A percentile compares a stretch with the other conserved stretches of the same genome.
phyloP scores from a whole-genome alignment of 257 asterid species.

The Euphrasia confusa region DNA sequence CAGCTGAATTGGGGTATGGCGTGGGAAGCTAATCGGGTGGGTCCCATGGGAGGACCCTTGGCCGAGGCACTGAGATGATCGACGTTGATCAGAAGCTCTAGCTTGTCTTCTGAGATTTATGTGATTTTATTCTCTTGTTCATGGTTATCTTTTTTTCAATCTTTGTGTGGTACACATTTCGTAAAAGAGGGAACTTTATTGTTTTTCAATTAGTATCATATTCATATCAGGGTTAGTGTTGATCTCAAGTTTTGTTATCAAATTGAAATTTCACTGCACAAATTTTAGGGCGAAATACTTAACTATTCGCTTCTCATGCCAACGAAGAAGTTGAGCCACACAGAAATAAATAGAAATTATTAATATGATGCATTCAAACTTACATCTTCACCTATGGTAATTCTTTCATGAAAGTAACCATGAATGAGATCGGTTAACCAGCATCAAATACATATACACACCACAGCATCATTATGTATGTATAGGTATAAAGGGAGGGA shows the following conservation, averaged over 20 bases:
- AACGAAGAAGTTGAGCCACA: slow-evolving; percentile 2
- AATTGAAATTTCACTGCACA: too few relatives aligned
- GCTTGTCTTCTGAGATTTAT: not conserved
- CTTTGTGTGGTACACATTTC: not conserved
- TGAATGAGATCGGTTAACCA: slow-evolving; percentile 91
- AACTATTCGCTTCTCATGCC: not conserved
- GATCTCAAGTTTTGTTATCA: too few relatives aligned
- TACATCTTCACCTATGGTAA: slow-evolving; percentile 95
- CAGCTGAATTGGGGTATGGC: slow-evolving; percentile 35
- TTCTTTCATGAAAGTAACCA: slow-evolving; percentile 82
- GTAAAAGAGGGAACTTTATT: not conserved
- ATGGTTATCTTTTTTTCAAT: not conserved
- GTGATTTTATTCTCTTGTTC: slow-evolving; percentile 20
- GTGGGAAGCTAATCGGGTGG: slow-evolving; percentile 44
- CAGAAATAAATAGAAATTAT: not conserved
- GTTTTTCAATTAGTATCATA: too few relatives aligned
- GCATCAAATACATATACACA: slow-evolving; percentile 94
- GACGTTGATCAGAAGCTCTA: slow-evolving; percentile 27
- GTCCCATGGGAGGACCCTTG: slow-evolving; percentile 76
- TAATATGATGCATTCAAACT: slow-evolving; percentile 10
- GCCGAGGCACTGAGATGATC: slow-evolving; percentile 86
- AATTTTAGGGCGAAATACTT: not conserved
- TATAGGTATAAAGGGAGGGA: too few relatives aligned
- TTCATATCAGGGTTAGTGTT: too few relatives aligned
- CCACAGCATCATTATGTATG: slow-evolving; percentile 96